Percentiles rank a stretch among this genome's conserved stretches.
These are phyloP conservation scores for Phaseolus coccineus DNA, from an alignment of 331 rosid species.

Conservation along the genomic window DNA sequence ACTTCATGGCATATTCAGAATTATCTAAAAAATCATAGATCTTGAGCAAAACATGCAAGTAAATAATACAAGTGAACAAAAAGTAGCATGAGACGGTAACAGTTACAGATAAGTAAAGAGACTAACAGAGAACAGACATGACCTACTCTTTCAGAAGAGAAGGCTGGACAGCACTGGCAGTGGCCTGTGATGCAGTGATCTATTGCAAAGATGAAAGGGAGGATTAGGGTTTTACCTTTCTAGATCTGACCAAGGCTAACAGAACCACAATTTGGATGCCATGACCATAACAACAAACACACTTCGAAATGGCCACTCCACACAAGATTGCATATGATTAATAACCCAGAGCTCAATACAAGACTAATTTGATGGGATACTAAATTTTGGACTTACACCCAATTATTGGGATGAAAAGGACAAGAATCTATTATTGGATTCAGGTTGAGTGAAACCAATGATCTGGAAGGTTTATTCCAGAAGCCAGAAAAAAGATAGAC, in stretches of 20 bases:
- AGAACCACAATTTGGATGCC: not conserved
- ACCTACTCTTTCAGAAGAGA: not conserved
- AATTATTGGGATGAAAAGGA: not conserved
- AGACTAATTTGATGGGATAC: not conserved
- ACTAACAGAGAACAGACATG: not conserved
- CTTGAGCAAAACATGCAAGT: not conserved
- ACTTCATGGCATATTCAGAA: not conserved
- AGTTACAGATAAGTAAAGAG: not conserved
- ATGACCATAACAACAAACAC: not conserved
- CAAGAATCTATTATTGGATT: not conserved
- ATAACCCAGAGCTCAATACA: not conserved
- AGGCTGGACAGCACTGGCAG: not conserved
- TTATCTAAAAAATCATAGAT: not conserved
- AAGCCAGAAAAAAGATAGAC: not conserved
- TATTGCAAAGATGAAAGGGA: not conserved
- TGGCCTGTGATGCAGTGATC: not conserved
- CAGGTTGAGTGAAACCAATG: not conserved
- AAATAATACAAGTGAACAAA: not conserved
- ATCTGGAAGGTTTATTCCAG: not conserved
- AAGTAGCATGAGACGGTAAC: not conserved
- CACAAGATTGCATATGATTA: not conserved
- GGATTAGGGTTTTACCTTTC: not conserved
- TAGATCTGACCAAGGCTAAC: not conserved
- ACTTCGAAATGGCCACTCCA: not conserved
- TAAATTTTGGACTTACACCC: not conserved